Evolutionary conservation across 2,329 filamentous ascomycete species (phyloP).

Genomic region (Penicillium crustosum): DNA sequence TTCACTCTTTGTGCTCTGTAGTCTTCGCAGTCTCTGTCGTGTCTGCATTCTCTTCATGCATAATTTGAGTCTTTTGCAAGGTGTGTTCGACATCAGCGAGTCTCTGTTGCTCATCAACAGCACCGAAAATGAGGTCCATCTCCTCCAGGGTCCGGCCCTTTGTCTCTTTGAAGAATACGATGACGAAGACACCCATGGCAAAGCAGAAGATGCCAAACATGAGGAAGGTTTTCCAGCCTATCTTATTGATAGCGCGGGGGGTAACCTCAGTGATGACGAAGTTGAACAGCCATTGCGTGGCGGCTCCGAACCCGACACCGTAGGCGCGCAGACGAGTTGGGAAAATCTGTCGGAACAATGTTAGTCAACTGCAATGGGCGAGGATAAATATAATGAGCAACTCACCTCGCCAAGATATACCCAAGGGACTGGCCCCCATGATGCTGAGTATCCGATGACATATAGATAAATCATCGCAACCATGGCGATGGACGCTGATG

Average conservation of each 20-base stretch:
- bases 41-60: conserved; percentile 22
- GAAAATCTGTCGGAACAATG: conserved; percentile 37
- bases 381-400: background rate
- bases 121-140: conserved; percentile 38
- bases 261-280: conserved; percentile 45
- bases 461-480: no score
- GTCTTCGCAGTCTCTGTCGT: conserved; percentile 2
- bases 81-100: conserved; percentile 28
- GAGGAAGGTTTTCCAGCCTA: conserved; percentile 42
- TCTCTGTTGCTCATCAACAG: conserved; percentile 25
- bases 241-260: conserved; percentile 41
- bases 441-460: no score
- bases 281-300: conserved; percentile 45
- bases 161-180: conserved; percentile 37
- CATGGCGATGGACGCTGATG: no score
- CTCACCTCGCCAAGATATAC: no score
- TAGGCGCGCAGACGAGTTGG: conserved; percentile 42
- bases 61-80: conserved; percentile 26
- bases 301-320: conserved; percentile 42
- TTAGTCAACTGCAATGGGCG: background rate
- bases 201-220: conserved; percentile 42
- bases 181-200: no score
- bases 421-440: no score
- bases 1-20: background rate
- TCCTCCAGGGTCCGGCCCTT: conserved; percentile 42